Evolutionary conservation across 2,329 filamentous ascomycete genomes (phyloP), one percentile per base, ranked within the genome.

Genomic region (Fusarium xylarioides): DNA sequence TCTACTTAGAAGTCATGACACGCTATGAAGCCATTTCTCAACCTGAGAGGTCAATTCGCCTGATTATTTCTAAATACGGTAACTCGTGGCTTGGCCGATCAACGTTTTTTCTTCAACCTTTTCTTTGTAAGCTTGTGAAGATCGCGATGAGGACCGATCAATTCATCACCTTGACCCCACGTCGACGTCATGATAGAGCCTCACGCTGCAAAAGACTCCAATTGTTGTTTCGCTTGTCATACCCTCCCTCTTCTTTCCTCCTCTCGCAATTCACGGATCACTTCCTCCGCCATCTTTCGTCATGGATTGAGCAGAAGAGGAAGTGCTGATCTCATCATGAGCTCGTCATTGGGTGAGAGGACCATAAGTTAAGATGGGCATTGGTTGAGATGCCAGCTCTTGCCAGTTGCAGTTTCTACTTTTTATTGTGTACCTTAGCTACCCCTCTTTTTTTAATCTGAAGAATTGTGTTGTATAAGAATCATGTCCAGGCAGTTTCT

Each of bases 81-180:
- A 50, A 35, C 16, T 32, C 37, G 30, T 50, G 16, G 30, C 34
- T 42, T 60, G 54, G 40, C 40, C n/a, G 35, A 40, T 50, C 44
- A 32, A 21, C 11, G 15, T 34, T 18, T 15, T 28, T 21, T 37
- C 28, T 30, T 6, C 18, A 37, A 9, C 19, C 37, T 10, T 47
- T 56, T 65, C 32, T 70, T 60, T 61, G 58, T 58, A 56, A 68
- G 60, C 42, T 43, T 32, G 19, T 15, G 23, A 42, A 46, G 55
- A 71, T 74, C 46, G 54, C 34, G 70, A 73, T 73, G 35, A 59
- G 56, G 43, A 50, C 30, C 37, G 54, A 58, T 69, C 63, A 66
- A 73, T 57, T 35, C 67, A 74, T 74, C 58, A 74, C 72, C 44
- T n/a, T 74, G 63, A 74, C 71, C 59, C 70, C 71, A 69, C 71